These are phyloP conservation scores for Paralagenidium karlingii DNA, from an alignment of 352 stramenopile genomes.

Conservation along the genomic window DNA sequence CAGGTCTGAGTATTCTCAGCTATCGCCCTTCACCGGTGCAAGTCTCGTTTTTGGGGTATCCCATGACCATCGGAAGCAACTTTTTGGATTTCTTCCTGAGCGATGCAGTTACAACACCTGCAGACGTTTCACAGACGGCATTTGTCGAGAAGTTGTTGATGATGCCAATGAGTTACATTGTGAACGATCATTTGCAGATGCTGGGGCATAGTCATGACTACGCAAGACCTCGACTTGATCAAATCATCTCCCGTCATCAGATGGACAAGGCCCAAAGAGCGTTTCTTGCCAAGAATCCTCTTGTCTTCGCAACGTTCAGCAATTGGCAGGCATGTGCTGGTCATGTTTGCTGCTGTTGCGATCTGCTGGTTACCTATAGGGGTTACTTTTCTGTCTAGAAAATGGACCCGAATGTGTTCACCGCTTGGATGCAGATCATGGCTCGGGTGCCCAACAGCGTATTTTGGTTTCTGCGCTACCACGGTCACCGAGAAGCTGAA, in stretches of 20 bases:
- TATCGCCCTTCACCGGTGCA: conserved; percentile 54
- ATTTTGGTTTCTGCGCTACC: conserved; percentile 68
- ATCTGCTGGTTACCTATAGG: neutral
- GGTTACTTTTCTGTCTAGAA: conserved; percentile 18
- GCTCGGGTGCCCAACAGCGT: conserved; percentile 41
- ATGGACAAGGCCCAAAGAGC: neutral
- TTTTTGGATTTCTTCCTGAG: conserved; percentile 60
- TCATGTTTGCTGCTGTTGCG: neutral
- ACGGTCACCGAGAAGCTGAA: conserved; percentile 27
- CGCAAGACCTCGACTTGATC: conserved; percentile 5
- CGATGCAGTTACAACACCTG: conserved; percentile 36
- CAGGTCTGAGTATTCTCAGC: conserved; percentile 45
- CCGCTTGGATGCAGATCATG: conserved; percentile 71
- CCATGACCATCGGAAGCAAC: conserved; percentile 44
- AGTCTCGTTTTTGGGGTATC: conserved; percentile 63
- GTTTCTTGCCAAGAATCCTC: conserved; percentile 4
- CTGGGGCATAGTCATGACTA: conserved; percentile 32
- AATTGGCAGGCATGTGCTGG: conserved; percentile 47
- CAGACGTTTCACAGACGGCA: conserved; percentile 12
- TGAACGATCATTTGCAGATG: conserved; percentile 77
- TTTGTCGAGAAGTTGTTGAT: conserved; percentile 75
- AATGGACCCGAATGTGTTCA: conserved; percentile 63
- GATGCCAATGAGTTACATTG: conserved; percentile 63
- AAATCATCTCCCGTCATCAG: conserved; percentile 7
- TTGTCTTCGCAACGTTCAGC: conserved; percentile 77